Evolutionary conservation across 179 eudicot genomes (phyloP).

Genomic region (Beta corolliflora): DNA sequence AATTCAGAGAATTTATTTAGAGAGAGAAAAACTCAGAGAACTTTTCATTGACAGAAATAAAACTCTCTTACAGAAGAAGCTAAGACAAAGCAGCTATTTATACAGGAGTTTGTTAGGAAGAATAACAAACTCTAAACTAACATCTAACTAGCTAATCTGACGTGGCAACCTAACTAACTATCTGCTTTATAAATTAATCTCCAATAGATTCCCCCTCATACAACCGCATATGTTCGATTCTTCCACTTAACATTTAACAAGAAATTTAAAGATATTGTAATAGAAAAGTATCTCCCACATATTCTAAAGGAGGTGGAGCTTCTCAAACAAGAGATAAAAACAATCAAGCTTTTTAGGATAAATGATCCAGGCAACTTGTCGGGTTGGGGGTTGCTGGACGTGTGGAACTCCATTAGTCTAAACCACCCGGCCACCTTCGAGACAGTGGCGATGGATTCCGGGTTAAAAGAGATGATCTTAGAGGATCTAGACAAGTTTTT

Average conservation of each 20-base stretch:
- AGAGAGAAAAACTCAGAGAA: no score
- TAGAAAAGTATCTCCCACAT: slow-evolving; percentile 50
- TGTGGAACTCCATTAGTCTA: slow-evolving; percentile 25
- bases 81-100: no score
- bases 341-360: slow-evolving; percentile 45
- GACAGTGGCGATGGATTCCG: slow-evolving; percentile 51
- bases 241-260: slow-evolving; percentile 47
- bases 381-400: not conserved
- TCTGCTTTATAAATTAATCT: no score
- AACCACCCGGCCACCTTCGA: slow-evolving; percentile 60
- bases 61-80: no score
- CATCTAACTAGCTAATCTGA: no score
- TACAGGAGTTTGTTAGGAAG: no score
- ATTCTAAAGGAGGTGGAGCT: slow-evolving; percentile 32
- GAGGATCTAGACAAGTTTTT: slow-evolving; percentile 56
- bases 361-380: not conserved
- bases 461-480: slow-evolving; percentile 37
- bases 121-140: no score
- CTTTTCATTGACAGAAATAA: no score
- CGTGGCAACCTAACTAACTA: no score
- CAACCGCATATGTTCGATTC: slow-evolving; percentile 37
- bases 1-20: no score
- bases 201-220: slow-evolving; percentile 25
- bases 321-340: slow-evolving; percentile 33
- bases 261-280: slow-evolving; percentile 28